Conservation (phyloP, 495 filamentous ascomycete species). For the Talaromyces wortmannii region DNA sequence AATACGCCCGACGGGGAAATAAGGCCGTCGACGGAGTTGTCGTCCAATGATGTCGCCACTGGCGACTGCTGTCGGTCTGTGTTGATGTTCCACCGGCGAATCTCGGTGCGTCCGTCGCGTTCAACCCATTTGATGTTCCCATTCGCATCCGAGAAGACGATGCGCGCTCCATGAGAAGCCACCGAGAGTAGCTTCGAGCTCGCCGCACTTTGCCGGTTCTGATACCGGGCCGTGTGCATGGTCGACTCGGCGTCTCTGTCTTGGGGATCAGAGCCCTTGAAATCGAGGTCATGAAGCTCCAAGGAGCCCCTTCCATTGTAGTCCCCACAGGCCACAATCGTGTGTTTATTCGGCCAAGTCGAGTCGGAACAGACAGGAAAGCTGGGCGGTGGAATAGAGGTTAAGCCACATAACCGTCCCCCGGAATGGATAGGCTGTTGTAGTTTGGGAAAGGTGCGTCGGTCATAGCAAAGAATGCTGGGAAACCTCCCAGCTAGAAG, state of each 20-base stretch:
- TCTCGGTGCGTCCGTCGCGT: constrained; percentile 74
- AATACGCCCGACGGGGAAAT: not conserved
- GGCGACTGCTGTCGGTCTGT: constrained; percentile 16
- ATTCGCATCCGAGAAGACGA: constrained; percentile 79
- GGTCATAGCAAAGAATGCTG: constrained; percentile 83
- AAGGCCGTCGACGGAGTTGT: not conserved
- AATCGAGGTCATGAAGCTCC: constrained; percentile 69
- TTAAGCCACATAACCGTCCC: constrained; percentile 69
- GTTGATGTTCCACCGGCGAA: constrained; percentile 68
- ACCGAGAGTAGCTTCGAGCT: constrained; percentile 78
- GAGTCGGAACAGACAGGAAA: constrained; percentile 39
- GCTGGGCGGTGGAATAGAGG: constrained; percentile 61
- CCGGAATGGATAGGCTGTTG: constrained; percentile 76
- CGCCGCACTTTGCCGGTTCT: constrained; percentile 80
- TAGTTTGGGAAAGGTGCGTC: constrained; percentile 76
- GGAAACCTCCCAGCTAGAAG: constrained; percentile 79
- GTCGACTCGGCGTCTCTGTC: constrained; percentile 16
- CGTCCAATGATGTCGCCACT: not conserved
- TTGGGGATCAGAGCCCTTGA: constrained; percentile 20
- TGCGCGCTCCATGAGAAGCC: constrained; percentile 72
- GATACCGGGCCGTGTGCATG: constrained; percentile 24
- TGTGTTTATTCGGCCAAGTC: constrained; percentile 46
- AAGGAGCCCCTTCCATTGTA: constrained; percentile 90
- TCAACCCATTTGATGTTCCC: constrained; percentile 91
- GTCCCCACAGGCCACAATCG: constrained; percentile 80